These are phyloP conservation scores for Aspergillus sp. DNA, from an alignment of 2,329 filamentous ascomycete species.

Conservation along the genomic window DNA sequence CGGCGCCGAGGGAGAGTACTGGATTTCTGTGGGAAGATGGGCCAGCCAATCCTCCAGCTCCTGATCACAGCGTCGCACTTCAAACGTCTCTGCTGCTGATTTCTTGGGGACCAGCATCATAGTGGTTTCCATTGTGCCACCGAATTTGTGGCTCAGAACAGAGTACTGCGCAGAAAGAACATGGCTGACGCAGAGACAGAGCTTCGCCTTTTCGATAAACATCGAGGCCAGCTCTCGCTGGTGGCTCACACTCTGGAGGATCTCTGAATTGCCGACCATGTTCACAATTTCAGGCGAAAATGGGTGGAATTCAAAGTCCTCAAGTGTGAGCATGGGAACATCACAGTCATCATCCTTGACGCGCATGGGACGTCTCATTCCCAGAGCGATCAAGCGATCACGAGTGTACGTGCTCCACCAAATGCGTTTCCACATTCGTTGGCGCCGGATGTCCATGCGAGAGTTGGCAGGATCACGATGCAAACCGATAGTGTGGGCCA, in stretches of 20 bases:
- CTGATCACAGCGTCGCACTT: conserved; percentile 77
- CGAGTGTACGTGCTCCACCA: conserved; percentile 99
- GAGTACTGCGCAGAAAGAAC: conserved; percentile 92
- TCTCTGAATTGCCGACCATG: conserved; percentile 70
- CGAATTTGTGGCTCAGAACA: conserved; percentile 80
- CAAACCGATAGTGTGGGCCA: conserved; percentile 90
- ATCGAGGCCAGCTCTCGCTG: conserved; percentile 81
- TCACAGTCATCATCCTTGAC: conserved; percentile 95
- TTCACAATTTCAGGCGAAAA: conserved; percentile 70
- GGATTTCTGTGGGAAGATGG: conserved; percentile 71
- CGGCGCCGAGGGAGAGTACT: conserved; percentile 69
- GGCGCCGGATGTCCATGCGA: conserved; percentile 72
- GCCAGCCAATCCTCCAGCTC: conserved; percentile 79
- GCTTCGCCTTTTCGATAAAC: conserved; percentile 89
- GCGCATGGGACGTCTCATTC: conserved; percentile 88
- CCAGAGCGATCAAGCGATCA: conserved; percentile 87
- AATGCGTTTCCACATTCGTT: conserved; percentile 89
- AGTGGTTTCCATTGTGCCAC: conserved; percentile 71
- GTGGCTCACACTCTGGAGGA: conserved; percentile 71
- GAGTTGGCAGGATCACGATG: conserved; percentile 84
- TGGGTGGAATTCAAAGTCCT: conserved; percentile 79
- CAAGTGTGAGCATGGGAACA: conserved; percentile 82
- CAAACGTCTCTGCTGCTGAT: conserved; percentile 76
- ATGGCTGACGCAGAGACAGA: conserved; percentile 86
- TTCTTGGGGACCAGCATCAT: conserved; percentile 95